A percentile compares a stretch with the other conserved stretches of the same genome.
These are phyloP conservation scores for Recurvomyces mirabilis DNA, from an alignment of 495 filamentous ascomycete species.

Conservation along the genomic window DNA sequence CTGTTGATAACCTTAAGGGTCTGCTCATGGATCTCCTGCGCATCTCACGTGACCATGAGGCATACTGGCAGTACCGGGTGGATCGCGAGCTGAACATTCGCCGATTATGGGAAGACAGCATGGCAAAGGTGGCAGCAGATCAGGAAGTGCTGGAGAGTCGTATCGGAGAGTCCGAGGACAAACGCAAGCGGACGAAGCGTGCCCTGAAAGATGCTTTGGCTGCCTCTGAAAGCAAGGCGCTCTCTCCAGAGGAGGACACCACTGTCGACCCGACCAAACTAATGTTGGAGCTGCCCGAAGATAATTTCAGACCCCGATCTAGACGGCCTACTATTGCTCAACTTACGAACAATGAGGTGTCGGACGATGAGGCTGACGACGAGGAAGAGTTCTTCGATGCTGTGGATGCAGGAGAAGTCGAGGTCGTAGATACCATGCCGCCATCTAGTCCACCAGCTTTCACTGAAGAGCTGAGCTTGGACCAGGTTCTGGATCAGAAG, in stretches of 20 bases:
- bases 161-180: constrained; percentile 82
- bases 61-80: constrained; percentile 91
- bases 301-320: not conserved
- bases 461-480: constrained; percentile 31
- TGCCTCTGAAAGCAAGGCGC: constrained; percentile 35
- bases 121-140: constrained; percentile 84
- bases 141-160: constrained; percentile 81
- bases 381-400: constrained; percentile 98
- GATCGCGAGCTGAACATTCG: constrained; percentile 80
- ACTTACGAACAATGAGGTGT: constrained; percentile 45
- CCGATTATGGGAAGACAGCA: constrained; percentile 96
- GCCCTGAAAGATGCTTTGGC: constrained; percentile 81
- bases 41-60: constrained; percentile 85
- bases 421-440: constrained; percentile 53
- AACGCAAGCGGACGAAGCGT: constrained; percentile 77
- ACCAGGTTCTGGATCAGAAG: constrained; percentile 40
- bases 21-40: constrained; percentile 78
- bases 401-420: constrained; percentile 81
- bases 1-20: constrained; percentile 75
- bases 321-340: constrained; percentile 50
- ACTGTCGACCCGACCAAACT: not conserved
- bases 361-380: constrained; percentile 56
- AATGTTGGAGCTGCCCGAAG: constrained; percentile 6
- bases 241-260: constrained; percentile 13
- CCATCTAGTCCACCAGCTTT: constrained; percentile 23